A percentile compares a stretch with the other conserved stretches of the same genome.
Conservation (phyloP, 805 yeast species). For the Saccharomyces cerevisiae region DNA sequence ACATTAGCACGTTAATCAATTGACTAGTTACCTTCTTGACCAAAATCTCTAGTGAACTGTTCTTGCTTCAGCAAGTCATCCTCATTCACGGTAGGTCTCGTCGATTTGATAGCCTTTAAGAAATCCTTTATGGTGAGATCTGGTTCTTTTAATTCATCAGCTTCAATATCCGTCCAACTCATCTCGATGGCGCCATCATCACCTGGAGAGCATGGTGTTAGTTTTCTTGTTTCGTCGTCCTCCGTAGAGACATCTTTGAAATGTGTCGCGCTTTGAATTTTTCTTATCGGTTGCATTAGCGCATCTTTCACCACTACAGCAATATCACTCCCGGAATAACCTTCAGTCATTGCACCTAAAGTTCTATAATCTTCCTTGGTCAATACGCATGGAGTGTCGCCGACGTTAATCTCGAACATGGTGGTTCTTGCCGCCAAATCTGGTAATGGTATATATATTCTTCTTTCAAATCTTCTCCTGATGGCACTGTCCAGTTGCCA, state of each 20-base stretch:
- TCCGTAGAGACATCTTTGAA: constrained; percentile 51
- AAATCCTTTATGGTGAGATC: constrained; percentile 84
- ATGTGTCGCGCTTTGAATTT: constrained; percentile 93
- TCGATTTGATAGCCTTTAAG: constrained; percentile 80
- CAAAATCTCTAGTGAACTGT: constrained; percentile 88
- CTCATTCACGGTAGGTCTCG: constrained; percentile 90
- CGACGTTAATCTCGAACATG: constrained; percentile 92
- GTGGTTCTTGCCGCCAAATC: constrained; percentile 85
- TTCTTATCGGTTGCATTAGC: constrained; percentile 93
- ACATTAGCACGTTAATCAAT: not conserved
- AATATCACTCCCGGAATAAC: constrained; percentile 95
- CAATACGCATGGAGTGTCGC: constrained; percentile 77
- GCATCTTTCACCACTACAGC: constrained; percentile 97
- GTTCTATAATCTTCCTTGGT: constrained; percentile 63
- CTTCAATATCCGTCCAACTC: constrained; percentile 88
- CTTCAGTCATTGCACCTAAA: constrained; percentile 89
- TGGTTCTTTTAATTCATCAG: constrained; percentile 87
- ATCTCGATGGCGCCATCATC: constrained; percentile 75
- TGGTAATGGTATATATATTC: constrained; percentile 92
- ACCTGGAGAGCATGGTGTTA: constrained; percentile 97
- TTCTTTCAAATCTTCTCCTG: constrained; percentile 88
- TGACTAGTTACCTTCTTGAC: constrained; percentile 81
- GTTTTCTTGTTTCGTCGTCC: constrained; percentile 35
- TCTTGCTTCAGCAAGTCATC: constrained; percentile 74
- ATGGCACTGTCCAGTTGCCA: constrained; percentile 98